Base-by-base conservation (phyloP, 2,329 filamentous ascomycete species). In the Malbranchea zuffiana region DNA sequence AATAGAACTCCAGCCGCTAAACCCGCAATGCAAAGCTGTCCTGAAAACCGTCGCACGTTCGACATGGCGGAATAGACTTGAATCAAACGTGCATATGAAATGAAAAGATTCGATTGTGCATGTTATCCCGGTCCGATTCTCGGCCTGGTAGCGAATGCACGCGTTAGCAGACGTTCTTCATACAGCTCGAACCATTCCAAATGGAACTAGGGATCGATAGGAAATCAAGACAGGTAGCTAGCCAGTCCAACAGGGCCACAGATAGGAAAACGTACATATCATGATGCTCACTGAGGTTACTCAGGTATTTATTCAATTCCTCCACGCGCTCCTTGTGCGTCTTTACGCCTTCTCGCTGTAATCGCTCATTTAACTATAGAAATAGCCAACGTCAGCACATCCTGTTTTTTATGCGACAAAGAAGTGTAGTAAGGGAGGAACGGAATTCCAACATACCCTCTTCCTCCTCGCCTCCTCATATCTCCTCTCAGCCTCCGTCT, bases 251-350 rank as follows among this genome's bases (percentile, higher is more conserved):
- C n/a, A n/a, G n/a, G n/a, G n/a, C n/a, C n/a, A n/a, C n/a, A n/a
- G n/a, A n/a, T 6, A 34, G 27, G 17, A n/a, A 35, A 19, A 59
- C 66, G 49, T 61, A 71, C 87, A 98, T 98, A 57, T 98, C 90
- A 61, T 98, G 88, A 64, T 98, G 90, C 63, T 98, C 90, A 62
- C 84, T 94, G 53, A 98, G 63, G 47, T 79, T 82, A 47, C 84
- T 90, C 23, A 98, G 66, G 58, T 96, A 95, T 45, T 82, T 84
- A 58, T 98, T 98, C 50, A 96, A 66, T 57, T 95, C 86, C 59
- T 96, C 87, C 28, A 98, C 88, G 7, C 85, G 78, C 66, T 98
- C 83, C 59, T 96, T 96, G 61, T 98, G 90, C 19, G 87, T 93
- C 69, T 95, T 96, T 48, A 88, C 75, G 11, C 92, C 80, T 56